These are phyloP conservation scores for Cryptosporidium parvum DNA, from an alignment of 169 alveolate species.

Conservation along the genomic window DNA sequence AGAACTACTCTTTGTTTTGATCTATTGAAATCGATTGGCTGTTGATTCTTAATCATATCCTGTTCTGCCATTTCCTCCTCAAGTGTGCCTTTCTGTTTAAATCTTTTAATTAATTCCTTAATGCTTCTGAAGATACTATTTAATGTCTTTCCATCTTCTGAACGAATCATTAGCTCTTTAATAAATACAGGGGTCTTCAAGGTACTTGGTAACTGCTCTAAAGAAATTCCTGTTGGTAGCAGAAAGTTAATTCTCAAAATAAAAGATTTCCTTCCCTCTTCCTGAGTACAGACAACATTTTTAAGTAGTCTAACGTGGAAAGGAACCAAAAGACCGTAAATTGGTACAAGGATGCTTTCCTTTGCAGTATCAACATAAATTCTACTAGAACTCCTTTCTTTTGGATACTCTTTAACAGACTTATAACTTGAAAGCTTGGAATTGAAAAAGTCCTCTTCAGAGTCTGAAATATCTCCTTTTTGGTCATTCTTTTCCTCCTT, in stretches of 20 bases:
- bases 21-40: constrained; percentile 71
- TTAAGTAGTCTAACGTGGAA: constrained; percentile 87
- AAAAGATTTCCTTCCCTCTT: constrained; percentile 87
- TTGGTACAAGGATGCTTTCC: constrained; percentile 86
- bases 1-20: constrained; percentile 82
- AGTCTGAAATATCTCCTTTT: constrained; percentile 78
- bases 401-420: constrained; percentile 82
- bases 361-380: constrained; percentile 82
- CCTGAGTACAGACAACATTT: constrained; percentile 90
- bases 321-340: constrained; percentile 84
- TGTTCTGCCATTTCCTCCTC: constrained; percentile 91
- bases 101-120: constrained; percentile 93
- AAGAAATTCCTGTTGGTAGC: constrained; percentile 91
- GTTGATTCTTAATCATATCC: constrained; percentile 86
- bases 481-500: constrained; percentile 76
- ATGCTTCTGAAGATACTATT: constrained; percentile 86
- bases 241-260: constrained; percentile 92
- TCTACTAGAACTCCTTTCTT: constrained; percentile 80
- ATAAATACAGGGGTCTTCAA: constrained; percentile 90
- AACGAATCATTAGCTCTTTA: constrained; percentile 93
- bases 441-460: constrained; percentile 80
- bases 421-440: constrained; percentile 82
- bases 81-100: constrained; percentile 92
- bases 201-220: constrained; percentile 84
- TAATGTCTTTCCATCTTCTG: constrained; percentile 87